Percentiles rank a stretch among this genome's conserved stretches.
phyloP scores from a whole-genome alignment of 805 yeast genomes.

The Sugiyamaella chiloensis region DNA sequence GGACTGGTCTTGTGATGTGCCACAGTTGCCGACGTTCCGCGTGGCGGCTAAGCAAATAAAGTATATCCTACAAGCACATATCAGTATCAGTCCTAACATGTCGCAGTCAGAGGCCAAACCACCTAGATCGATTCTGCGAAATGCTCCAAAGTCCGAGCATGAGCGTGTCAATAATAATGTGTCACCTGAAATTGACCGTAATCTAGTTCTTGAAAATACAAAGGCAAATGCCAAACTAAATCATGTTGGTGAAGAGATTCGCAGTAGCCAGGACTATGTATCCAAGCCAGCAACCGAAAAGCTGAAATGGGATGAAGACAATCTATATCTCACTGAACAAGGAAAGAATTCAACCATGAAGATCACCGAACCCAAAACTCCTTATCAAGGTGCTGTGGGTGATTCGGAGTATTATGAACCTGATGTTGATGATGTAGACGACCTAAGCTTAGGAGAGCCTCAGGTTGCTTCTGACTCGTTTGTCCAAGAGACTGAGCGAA shows the following conservation, averaged over 20 bases:
- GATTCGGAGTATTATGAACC: slow-evolving; percentile 75
- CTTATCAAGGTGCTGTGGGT: slow-evolving; percentile 83
- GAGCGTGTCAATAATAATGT: slow-evolving; percentile 7
- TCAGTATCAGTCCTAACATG: slow-evolving; percentile 1
- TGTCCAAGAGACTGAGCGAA: slow-evolving; percentile 27
- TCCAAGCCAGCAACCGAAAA: slow-evolving; percentile 30
- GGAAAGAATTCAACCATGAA: slow-evolving; percentile 72
- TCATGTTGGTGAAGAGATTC: slow-evolving; percentile 23
- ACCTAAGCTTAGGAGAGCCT: slow-evolving; percentile 33
- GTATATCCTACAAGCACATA: background rate
- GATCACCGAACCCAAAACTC: slow-evolving; percentile 94
- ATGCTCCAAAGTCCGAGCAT: slow-evolving; percentile 23
- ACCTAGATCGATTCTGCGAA: slow-evolving; percentile 23
- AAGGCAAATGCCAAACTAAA: slow-evolving; percentile 57
- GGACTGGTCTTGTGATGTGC: no score
- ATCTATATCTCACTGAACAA: slow-evolving; percentile 68
- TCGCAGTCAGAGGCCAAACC: background rate
- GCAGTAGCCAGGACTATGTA: slow-evolving; percentile 25
- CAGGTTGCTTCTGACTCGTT: slow-evolving; percentile 24
- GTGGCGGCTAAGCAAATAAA: no score
- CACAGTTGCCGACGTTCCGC: no score
- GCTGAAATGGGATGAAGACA: slow-evolving; percentile 82
- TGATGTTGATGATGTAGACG: slow-evolving; percentile 51
- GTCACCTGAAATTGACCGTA: slow-evolving; percentile 39
- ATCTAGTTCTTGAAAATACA: slow-evolving; percentile 78